phyloP scores from a whole-genome alignment of 129 eudicot genomes.

The Flaveria bidentis region DNA sequence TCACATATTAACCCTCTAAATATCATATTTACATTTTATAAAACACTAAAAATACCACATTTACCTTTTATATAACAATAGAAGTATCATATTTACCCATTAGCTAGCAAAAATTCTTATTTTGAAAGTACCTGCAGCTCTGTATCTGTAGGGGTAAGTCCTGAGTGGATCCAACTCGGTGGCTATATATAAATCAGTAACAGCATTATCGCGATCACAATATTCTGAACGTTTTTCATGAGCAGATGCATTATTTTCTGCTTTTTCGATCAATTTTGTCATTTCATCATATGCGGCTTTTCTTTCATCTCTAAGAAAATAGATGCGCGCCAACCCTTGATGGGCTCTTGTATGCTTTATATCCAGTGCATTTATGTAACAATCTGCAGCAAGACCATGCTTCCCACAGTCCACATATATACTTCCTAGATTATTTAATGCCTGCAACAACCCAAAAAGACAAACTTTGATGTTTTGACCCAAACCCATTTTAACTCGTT shows the following conservation, averaged over 20 bases:
- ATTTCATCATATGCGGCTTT: conserved; percentile 85
- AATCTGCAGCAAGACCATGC: conserved; percentile 78
- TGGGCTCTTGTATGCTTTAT: conserved; percentile 94
- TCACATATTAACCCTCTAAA: background rate
- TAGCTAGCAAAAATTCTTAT: background rate
- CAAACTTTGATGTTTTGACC: background rate
- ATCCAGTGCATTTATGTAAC: conserved; percentile 76
- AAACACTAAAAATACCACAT: background rate
- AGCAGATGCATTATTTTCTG: conserved; percentile 78
- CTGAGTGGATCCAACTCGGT: conserved; percentile 79
- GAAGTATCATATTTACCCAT: too few relatives aligned
- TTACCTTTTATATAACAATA: background rate
- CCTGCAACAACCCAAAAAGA: conserved; percentile 44
- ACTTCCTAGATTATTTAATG: conserved; percentile 84
- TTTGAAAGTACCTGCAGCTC: conserved; percentile 74
- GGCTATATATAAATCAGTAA: conserved; percentile 62
- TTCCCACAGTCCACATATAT: conserved; percentile 82
- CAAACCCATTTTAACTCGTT: background rate
- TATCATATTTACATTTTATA: background rate
- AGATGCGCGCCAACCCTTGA: conserved; percentile 89
- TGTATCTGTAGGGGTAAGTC: conserved; percentile 84
- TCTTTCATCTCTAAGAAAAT: conserved; percentile 57
- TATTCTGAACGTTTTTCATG: conserved; percentile 87
- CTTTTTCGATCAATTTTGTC: conserved; percentile 84
- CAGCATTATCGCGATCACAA: conserved; percentile 77